phyloP scores from a whole-genome alignment of 768 basidiomycete species.

The Cyathus striatus region DNA sequence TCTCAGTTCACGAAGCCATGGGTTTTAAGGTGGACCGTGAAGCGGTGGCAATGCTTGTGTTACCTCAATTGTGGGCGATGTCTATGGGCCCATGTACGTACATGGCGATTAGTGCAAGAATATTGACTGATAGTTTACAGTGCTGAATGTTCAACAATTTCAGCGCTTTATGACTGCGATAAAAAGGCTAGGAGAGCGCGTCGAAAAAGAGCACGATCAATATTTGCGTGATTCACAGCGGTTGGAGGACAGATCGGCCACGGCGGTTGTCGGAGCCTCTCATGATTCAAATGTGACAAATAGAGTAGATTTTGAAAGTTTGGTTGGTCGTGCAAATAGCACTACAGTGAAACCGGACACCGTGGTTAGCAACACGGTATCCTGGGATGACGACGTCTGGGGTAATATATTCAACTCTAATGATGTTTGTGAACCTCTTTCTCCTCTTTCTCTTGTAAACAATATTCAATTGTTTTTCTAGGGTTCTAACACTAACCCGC shows the following conservation, averaged over 20 bases:
- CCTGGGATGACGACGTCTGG: conserved; percentile 87
- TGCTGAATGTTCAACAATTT: conserved; percentile 84
- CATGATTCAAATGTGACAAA: conserved; percentile 30
- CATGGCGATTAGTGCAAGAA: not conserved
- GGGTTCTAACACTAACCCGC: no score
- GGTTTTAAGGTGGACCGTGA: conserved; percentile 91
- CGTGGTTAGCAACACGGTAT: conserved; percentile 25
- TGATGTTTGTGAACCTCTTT: conserved; percentile 14
- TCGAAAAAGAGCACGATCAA: conserved; percentile 89
- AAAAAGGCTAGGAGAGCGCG: conserved; percentile 71
- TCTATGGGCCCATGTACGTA: conserved; percentile 87
- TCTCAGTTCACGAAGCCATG: conserved; percentile 94
- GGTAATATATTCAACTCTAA: conserved; percentile 63
- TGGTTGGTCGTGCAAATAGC: conserved; percentile 60
- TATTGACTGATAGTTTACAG: conserved; percentile 26
- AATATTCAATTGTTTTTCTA: no score
- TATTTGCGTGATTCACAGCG: conserved; percentile 91
- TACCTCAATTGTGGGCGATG: conserved; percentile 96
- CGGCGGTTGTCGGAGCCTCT: conserved; percentile 35
- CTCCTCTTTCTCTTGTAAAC: no score
- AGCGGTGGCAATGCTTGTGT: conserved; percentile 82
- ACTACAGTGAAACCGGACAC: conserved; percentile 43
- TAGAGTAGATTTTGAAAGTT: conserved; percentile 79
- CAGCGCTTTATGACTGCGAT: conserved; percentile 88
- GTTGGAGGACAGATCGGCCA: conserved; percentile 71